Percentiles rank a stretch among this genome's conserved stretches.
Conservation (phyloP, 768 basidiomycete genomes). For the Antrodiella citrinella region DNA sequence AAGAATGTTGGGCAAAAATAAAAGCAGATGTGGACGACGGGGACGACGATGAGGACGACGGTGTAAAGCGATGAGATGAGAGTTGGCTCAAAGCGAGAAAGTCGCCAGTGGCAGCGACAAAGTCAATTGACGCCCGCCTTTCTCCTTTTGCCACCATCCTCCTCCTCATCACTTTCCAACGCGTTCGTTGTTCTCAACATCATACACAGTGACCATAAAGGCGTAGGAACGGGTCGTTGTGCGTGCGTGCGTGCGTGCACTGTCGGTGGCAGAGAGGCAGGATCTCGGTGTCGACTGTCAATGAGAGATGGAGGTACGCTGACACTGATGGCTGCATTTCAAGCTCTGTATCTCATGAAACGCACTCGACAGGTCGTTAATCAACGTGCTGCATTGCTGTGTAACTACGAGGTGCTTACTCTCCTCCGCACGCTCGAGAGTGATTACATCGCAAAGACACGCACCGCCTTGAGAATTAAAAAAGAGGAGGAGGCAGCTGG, state of each 20-base stretch:
- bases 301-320: constrained; percentile 20
- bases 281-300: not conserved
- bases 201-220: too few relatives aligned
- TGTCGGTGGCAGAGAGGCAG: too few relatives aligned
- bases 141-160: not conserved
- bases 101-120: too few relatives aligned
- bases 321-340: not conserved
- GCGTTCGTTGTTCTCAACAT: too few relatives aligned
- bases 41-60: not conserved
- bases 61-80: not conserved
- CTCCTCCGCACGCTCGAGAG: constrained; percentile 71
- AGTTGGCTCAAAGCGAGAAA: not conserved
- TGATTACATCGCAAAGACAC: constrained; percentile 63
- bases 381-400: constrained; percentile 69
- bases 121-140: not conserved
- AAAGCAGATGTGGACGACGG: constrained; percentile 5
- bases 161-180: not conserved
- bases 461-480: constrained; percentile 64
- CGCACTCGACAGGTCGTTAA: constrained; percentile 49
- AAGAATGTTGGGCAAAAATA: constrained; percentile 1
- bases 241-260: too few relatives aligned
- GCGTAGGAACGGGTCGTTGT: too few relatives aligned
- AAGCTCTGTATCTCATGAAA: not conserved
- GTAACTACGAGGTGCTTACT: constrained; percentile 79
- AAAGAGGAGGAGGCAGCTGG: constrained; percentile 63